Percentiles rank a stretch among this genome's conserved stretches.
Evolutionary conservation across 2,329 filamentous ascomycete genomes (phyloP).

Genomic region (Westerdykella ornata): DNA sequence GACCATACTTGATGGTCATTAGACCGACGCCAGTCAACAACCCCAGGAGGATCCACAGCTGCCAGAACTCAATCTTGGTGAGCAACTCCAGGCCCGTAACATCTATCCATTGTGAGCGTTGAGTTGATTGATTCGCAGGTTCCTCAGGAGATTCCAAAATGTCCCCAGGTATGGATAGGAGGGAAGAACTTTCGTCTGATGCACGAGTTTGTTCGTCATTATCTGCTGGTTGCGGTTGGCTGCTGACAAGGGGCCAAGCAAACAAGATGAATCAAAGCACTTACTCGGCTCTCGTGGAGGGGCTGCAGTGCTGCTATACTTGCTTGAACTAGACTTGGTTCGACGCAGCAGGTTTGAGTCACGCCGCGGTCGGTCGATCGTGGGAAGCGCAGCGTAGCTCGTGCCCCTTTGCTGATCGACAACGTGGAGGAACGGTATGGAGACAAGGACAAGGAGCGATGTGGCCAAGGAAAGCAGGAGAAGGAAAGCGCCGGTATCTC

Average conservation of each 20-base stretch:
- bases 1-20: slow-evolving; percentile 93
- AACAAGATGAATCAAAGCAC: slow-evolving; percentile 26
- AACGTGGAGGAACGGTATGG: slow-evolving; percentile 79
- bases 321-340: slow-evolving; percentile 44
- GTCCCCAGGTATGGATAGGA: slow-evolving; percentile 63
- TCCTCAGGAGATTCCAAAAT: slow-evolving; percentile 40
- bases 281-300: slow-evolving; percentile 58
- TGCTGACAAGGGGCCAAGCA: slow-evolving; percentile 19
- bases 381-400: slow-evolving; percentile 53
- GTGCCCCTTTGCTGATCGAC: slow-evolving; percentile 56
- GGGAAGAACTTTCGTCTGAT: slow-evolving; percentile 69
- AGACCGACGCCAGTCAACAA: slow-evolving; percentile 88
- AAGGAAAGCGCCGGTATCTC: slow-evolving; percentile 74
- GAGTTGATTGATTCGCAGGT: slow-evolving; percentile 57
- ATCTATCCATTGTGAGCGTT: slow-evolving; percentile 77
- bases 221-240: slow-evolving; percentile 32
- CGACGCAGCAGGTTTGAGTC: slow-evolving; percentile 43
- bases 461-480: slow-evolving; percentile 75
- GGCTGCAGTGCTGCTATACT: slow-evolving; percentile 34
- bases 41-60: slow-evolving; percentile 78
- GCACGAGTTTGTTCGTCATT: slow-evolving; percentile 38
- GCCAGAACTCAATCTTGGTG: slow-evolving; percentile 74
- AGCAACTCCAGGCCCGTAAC: slow-evolving; percentile 77
- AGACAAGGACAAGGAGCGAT: slow-evolving; percentile 63
- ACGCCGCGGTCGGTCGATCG: slow-evolving; percentile 42